Conservation (phyloP, 768 basidiomycete species). For the Collybiopsis luxurians region DNA sequence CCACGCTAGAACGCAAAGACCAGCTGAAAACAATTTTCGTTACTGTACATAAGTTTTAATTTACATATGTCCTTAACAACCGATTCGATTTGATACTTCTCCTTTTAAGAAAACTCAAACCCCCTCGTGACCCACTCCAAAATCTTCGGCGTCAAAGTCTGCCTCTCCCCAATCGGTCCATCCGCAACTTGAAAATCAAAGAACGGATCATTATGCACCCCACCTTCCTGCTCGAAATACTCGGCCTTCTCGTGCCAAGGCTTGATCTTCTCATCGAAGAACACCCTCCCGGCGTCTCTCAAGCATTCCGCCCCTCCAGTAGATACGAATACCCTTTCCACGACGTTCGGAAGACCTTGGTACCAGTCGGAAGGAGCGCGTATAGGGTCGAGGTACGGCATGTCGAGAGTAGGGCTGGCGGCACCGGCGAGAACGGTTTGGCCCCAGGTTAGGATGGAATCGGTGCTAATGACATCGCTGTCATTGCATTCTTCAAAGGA, state of each 20-base stretch:
- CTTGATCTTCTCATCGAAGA: slow-evolving; percentile 21
- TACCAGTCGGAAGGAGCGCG: slow-evolving; percentile 34
- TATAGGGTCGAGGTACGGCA: slow-evolving; percentile 28
- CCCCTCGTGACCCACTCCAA: not conserved
- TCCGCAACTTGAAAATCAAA: slow-evolving; percentile 18
- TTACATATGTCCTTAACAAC: no score
- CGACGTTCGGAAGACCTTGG: slow-evolving; percentile 24
- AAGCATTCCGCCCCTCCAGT: slow-evolving; percentile 32
- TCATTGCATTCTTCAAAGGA: slow-evolving; percentile 23
- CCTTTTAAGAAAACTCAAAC: not conserved
- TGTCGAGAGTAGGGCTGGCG: slow-evolving; percentile 17
- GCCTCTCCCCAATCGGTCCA: not conserved
- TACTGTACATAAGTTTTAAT: no score
- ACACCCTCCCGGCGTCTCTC: slow-evolving; percentile 27
- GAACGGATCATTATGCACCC: slow-evolving; percentile 35
- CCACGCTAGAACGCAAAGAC: no score
- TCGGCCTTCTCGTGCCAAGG: slow-evolving; percentile 15
- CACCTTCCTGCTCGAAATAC: slow-evolving; percentile 28
- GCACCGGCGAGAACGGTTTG: slow-evolving; percentile 21
- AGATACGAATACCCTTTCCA: slow-evolving; percentile 33
- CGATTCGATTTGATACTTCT: no score
- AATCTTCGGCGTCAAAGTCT: not conserved
- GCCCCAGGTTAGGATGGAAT: slow-evolving; percentile 14
- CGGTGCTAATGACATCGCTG: slow-evolving; percentile 21
- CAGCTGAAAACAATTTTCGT: no score